These are phyloP conservation scores for Discostella stelligera DNA, from an alignment of 352 stramenopile species.

Conservation along the genomic window DNA sequence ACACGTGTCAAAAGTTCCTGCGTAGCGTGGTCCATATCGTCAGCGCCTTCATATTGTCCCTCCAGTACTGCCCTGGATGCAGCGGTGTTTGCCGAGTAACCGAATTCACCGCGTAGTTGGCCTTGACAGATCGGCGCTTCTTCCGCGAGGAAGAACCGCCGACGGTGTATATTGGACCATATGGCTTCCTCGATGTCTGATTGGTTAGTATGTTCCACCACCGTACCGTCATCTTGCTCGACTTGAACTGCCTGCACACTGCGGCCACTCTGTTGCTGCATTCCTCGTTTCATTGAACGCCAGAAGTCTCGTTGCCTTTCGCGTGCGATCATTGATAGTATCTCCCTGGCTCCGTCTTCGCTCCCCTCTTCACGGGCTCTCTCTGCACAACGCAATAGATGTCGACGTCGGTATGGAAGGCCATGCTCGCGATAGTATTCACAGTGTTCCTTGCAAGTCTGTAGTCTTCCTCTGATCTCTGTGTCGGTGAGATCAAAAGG, in stretches of 20 bases:
- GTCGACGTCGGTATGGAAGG: neutral
- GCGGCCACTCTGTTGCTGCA: neutral
- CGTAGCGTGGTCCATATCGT: neutral
- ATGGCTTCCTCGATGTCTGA: neutral
- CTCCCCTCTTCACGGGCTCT: neutral
- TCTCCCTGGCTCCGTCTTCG: neutral
- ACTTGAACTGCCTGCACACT: neutral
- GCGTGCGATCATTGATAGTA: conserved; percentile 1
- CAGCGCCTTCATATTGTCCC: neutral
- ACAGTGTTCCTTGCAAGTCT: neutral
- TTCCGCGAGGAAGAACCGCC: conserved; percentile 7
- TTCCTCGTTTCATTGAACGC: neutral
- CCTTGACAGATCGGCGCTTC: conserved; percentile 7
- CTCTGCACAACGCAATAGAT: neutral
- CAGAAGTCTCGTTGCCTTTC: neutral
- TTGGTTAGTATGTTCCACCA: neutral
- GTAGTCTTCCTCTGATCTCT: neutral
- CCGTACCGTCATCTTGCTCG: neutral
- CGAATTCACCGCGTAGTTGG: neutral
- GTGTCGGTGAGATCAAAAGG: neutral
- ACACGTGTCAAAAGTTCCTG: neutral
- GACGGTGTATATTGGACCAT: neutral
- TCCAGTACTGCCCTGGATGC: conserved; percentile 2
- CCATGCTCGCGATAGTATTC: conserved; percentile 6
- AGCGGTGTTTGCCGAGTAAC: neutral